Base-by-base conservation (phyloP, 2,329 filamentous ascomycete species). In the Talaromyces funiculosus region DNA sequence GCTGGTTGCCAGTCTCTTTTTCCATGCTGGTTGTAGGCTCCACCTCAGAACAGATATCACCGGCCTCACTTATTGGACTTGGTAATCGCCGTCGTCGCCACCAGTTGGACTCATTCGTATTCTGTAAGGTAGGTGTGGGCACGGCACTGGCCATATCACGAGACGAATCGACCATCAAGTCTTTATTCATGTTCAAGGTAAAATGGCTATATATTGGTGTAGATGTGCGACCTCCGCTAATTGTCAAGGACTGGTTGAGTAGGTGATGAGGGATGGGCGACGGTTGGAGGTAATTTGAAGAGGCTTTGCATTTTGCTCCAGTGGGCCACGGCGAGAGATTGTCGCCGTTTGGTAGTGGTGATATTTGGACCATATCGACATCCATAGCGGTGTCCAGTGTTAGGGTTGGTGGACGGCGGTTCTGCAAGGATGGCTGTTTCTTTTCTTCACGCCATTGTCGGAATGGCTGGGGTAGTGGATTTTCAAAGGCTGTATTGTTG, bases 41-140 rank as follows among this genome's bases (percentile, higher is more conserved):
- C 31, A 29, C 45, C 26, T 54, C 61, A 22, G 29, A 20, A 20
- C 53, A 54, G 31, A 59, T 56, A 59, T 69, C 64, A 29, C 69
- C 74, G 35, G 69, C 68, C 43, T 77, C 73, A 53, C 73, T 77
- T 59, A 77, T 72, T 2, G 75, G 75, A 57, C 74, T 78, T 2
- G 75, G 76, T 22, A 76, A 67, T 33, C 71, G 70, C 45, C 69
- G 67, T 33, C 64, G 61, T 20, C 63, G 63, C 63, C 64, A 68
- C 62, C 64, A 67, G 40, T 54, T 63, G 42, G 62, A 62, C 58
- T 64, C 64, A 57, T 47, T 60, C n/a, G 18, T 22, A 8, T 29
- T 22, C 3, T 45, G 55, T 16, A 12, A 31, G 16, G 14, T 47
- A 5, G 16, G 18, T 1, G 40, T 45, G 12, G 47, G 6, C 20